Evolutionary conservation across 2,329 filamentous ascomycete species (phyloP), one percentile per base, ranked within the genome.

Genomic region (Leptosphaerulina australis): DNA sequence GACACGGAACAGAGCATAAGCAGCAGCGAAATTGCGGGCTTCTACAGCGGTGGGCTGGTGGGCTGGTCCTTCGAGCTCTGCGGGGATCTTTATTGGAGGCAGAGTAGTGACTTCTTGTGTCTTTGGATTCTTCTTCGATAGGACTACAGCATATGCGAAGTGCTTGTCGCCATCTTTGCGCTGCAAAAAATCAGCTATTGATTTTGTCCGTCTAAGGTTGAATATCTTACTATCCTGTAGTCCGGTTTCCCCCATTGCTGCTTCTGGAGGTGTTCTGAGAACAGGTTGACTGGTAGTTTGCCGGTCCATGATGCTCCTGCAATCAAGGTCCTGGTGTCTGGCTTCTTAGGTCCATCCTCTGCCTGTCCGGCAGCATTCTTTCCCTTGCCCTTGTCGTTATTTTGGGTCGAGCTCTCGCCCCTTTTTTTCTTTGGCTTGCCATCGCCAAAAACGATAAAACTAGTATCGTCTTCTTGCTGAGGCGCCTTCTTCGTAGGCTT

Each of bases 241-340:
- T 96, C 92, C 2, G 93, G 93, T 70, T 87, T 93, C 59, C 91
- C 89, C 94, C 94, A 99, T 70, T 90, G 91, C 72, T 96, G 90
- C 73, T 93, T 95, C 76, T 96, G 91, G 66, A 92, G 97, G 75
- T 96, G 90, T 78, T 97, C 94, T 26, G 89, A 90, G 57, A 97
- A 83, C 64, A 97, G 81, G 69, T 96, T 97, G 58, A 97, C 89
- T 1, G 94, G 94, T 24, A 99, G 78, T 72, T 99, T 99, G 30
- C 94, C 94, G 0, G 94, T 99, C 94, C 94, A 99, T 62, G 91
- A 97, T 50, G 91, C 85, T 38, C 94, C 94, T 31, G 91, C 94
- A 67, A 99, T 96, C 59, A 99, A 78, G 62, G 95, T 90, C 73
- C 83, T 77, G 17, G 81, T 82, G 38, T 83, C 79, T 30, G 83